Evolutionary conservation across 169 alveolate species (phyloP).

Genomic region (Eimeria praecox): DNA sequence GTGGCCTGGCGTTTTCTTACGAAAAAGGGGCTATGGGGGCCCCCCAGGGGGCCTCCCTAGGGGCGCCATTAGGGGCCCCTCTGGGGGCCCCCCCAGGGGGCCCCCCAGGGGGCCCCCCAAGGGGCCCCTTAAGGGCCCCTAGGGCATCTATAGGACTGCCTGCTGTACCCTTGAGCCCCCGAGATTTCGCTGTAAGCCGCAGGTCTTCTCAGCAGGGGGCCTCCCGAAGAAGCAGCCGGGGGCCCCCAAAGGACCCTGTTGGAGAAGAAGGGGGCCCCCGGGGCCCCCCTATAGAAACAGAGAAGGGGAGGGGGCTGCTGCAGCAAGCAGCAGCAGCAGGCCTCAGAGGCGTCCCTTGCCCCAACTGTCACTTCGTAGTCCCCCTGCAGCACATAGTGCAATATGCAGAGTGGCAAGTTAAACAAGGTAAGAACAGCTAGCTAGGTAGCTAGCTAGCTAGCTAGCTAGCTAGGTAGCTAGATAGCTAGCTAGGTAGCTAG

Average conservation of each 20-base stretch:
- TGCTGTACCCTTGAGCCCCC: not conserved
- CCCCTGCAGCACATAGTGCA: slow-evolving; percentile 15
- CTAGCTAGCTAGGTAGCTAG: too few species aligned
- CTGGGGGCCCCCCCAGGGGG: too few species aligned
- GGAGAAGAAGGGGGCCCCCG: not conserved
- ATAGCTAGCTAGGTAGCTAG: not conserved
- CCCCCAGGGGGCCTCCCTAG: not conserved
- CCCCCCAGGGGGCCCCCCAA: not conserved
- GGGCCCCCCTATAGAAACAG: not conserved
- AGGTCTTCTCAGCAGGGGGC: not conserved
- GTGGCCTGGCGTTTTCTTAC: not conserved
- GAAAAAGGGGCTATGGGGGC: not conserved
- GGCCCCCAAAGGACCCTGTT: not conserved
- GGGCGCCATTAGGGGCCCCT: too few species aligned
- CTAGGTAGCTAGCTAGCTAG: too few species aligned
- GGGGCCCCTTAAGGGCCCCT: not conserved
- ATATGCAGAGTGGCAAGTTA: slow-evolving; percentile 26
- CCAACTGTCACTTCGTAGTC: slow-evolving; percentile 18
- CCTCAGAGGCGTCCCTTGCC: slow-evolving; percentile 31
- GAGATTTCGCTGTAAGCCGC: not conserved
- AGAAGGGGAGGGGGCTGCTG: not conserved
- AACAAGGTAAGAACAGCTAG: not conserved
- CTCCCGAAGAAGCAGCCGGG: not conserved
- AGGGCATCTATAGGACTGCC: slow-evolving; percentile 12
- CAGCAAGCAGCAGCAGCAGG: slow-evolving; percentile 17